Conservation (phyloP, 192 early-diverging fungal species). For the Glomus cerebriforme region DNA sequence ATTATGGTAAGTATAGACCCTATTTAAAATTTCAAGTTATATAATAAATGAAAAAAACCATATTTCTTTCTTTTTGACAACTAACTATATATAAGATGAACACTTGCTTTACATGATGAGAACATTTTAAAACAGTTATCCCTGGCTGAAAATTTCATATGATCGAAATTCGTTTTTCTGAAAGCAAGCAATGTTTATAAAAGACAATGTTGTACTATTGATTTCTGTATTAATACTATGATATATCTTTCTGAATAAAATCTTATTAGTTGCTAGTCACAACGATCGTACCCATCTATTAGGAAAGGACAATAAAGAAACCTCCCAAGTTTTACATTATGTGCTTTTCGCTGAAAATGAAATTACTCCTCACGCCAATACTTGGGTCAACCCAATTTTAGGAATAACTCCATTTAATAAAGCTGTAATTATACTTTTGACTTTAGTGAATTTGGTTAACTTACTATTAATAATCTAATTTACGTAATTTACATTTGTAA, state of each 20-base stretch:
- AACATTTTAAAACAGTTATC: slow-evolving; percentile 52
- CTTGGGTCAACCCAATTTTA: slow-evolving; percentile 51
- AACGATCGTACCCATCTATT: slow-evolving; percentile 57
- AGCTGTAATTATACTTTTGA: slow-evolving; percentile 33
- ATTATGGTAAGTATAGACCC: slow-evolving; percentile 68
- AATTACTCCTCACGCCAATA: slow-evolving; percentile 44
- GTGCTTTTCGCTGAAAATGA: slow-evolving; percentile 62
- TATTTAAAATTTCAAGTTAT: neutral
- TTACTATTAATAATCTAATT: neutral
- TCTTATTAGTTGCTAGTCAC: slow-evolving; percentile 46
- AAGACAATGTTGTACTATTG: neutral
- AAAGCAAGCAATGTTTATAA: neutral
- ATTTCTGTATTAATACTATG: neutral
- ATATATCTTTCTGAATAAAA: neutral
- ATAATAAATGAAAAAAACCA: neutral
- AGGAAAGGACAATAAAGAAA: slow-evolving; percentile 60
- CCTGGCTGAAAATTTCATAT: slow-evolving; percentile 43
- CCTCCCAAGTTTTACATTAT: slow-evolving; percentile 65
- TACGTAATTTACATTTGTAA: slow-evolving; percentile 23
- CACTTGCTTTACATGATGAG: slow-evolving; percentile 42
- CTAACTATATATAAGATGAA: too few relatives aligned
- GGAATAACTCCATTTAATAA: slow-evolving; percentile 48
- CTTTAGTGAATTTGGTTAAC: too few relatives aligned
- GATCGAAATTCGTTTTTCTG: neutral
- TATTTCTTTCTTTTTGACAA: too few relatives aligned